phyloP scores from a whole-genome alignment of 306 rosid genomes.

The Prosopis cineraria region DNA sequence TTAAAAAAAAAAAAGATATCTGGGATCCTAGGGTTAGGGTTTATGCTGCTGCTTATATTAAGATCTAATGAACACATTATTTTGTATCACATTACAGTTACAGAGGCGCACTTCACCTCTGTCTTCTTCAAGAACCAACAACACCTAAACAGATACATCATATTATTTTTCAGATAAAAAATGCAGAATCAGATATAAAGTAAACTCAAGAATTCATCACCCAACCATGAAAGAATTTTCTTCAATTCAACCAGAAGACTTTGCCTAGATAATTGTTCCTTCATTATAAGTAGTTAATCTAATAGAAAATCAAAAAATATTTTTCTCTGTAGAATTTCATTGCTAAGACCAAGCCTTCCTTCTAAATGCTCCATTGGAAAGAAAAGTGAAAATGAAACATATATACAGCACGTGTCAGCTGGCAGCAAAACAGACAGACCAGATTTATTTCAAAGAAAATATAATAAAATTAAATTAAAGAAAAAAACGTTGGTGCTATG shows the following conservation, averaged over 20 bases:
- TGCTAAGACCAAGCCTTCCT: not conserved
- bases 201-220: not conserved
- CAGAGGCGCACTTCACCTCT: too few relatives aligned
- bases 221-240: not conserved
- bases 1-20: too few relatives aligned
- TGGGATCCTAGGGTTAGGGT: too few relatives aligned
- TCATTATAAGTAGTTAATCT: not conserved
- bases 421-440: not conserved
- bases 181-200: not conserved
- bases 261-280: not conserved
- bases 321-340: not conserved
- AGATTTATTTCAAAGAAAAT: not conserved
- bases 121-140: too few relatives aligned
- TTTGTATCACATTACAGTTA: too few relatives aligned
- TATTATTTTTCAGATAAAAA: not conserved
- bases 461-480: not conserved
- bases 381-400: not conserved
- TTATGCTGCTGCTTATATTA: too few relatives aligned
- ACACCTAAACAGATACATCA: not conserved
- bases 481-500: not conserved
- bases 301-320: not conserved
- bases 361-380: not conserved
- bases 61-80: too few relatives aligned
- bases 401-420: not conserved
- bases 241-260: not conserved